Base-by-base conservation (phyloP, 192 early-diverging fungal genomes). In the Tieghemiomyces parasiticus region DNA sequence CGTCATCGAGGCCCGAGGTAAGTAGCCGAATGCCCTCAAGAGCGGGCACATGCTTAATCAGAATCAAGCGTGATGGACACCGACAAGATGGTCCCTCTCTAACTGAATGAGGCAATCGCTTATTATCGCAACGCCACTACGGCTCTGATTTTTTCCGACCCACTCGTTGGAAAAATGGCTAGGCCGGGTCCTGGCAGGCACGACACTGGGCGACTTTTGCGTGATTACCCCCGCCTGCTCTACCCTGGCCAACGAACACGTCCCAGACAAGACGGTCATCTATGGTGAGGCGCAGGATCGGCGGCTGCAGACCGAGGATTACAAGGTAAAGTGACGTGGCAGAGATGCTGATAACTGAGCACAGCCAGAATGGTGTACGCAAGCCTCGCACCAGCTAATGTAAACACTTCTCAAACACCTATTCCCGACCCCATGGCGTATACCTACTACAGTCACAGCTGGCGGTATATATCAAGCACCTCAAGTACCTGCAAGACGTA, bases 201-300 rank as follows among this genome's bases (percentile, higher is more conserved):
- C 84, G 10, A 63, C 66, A 28, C 32, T 89, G 0, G 83, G 82
- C 0, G 71, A 85, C 58, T 73, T 86, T 53, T 86, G 83, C 65
- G 84, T 89, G 22, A 73, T 89, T 28, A 84, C 83, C 10, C 68
- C 84, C 25, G 80, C 71, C 10, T 87, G 83, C 60, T 69, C 73
- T 13, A 86, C 82, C 9, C 72, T 74, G 24, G 61, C 52, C 2
- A 73, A 84, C 61, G 84, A 89, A 51, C 52, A 54, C 9, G 63
- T 89, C 19, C 64, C 72, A 0, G 75, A 82, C 60, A 61, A 80
- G 55, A 85, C 85, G 0, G 84, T 87, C 12, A 35, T 58, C 24
- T 58, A 38, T 35, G 55, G 55, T 24, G 55, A 31, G 12, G 20
- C 33, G 22, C 34, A 38, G n/a, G 2, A 38, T 6, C 55, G 34